These are phyloP conservation scores for Fusarium brevicatenulatum DNA, from an alignment of 2,329 filamentous ascomycete species.

Conservation along the genomic window DNA sequence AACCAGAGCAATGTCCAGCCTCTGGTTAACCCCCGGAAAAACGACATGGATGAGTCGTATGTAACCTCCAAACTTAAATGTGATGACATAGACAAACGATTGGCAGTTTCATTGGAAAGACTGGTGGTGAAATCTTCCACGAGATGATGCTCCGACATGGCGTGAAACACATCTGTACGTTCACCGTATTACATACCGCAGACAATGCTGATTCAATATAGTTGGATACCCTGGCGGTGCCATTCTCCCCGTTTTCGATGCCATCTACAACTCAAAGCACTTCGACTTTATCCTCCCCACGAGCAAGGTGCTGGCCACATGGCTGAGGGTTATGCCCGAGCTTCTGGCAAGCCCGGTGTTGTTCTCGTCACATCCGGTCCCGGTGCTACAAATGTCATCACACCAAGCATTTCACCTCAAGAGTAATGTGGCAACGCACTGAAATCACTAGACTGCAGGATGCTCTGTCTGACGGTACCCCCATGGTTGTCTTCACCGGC, in stretches of 20 bases:
- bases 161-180: constrained; percentile 94
- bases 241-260: constrained; percentile 97
- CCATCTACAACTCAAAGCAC: constrained; percentile 97
- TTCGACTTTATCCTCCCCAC: constrained; percentile 98
- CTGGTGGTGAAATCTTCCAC: constrained; percentile 95
- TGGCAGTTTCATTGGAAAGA: constrained; percentile 69
- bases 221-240: constrained; percentile 94
- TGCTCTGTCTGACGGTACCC: neutral
- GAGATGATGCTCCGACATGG: constrained; percentile 96
- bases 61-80: constrained; percentile 48
- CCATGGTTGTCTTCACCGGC: neutral
- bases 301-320: constrained; percentile 99
- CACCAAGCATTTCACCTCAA: too few relatives aligned
- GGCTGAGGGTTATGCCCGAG: constrained; percentile 93
- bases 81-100: constrained; percentile 50
- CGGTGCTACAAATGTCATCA: constrained; percentile 86
- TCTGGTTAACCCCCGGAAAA: constrained; percentile 67
- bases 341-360: constrained; percentile 92
- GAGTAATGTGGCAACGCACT: too few relatives aligned
- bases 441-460: too few relatives aligned
- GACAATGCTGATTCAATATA: constrained; percentile 50
- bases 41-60: constrained; percentile 84
- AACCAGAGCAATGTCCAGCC: constrained; percentile 73
- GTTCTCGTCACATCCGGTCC: constrained; percentile 97
- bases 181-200: constrained; percentile 3